Percentiles rank a stretch among this genome's conserved stretches.
These are phyloP conservation scores for Posidonia oceanica DNA, from an alignment of 116 monocot species.

Conservation along the genomic window DNA sequence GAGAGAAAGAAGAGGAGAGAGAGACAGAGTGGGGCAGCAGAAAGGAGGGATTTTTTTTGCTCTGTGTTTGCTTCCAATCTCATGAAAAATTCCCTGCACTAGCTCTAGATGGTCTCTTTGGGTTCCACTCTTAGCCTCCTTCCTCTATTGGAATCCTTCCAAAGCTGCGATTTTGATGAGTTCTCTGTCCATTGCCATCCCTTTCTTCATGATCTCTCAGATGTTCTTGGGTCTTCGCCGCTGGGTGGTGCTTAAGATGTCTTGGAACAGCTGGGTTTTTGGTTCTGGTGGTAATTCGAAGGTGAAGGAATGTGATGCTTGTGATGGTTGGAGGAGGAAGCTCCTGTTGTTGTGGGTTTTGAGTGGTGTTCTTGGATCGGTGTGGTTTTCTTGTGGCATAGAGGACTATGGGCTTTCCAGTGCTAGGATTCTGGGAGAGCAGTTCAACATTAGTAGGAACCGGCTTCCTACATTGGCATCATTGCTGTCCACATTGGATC, in stretches of 20 bases:
- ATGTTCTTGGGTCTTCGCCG: constrained; percentile 2
- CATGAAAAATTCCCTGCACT: not conserved
- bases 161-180: constrained; percentile 3
- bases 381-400: constrained; percentile 26
- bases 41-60: constrained; percentile 2
- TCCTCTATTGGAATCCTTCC: not conserved
- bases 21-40: not conserved
- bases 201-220: constrained; percentile 2
- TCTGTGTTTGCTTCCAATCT: not conserved
- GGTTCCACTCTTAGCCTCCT: not conserved
- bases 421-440: constrained; percentile 12
- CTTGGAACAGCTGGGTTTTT: constrained; percentile 11
- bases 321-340: constrained; percentile 22
- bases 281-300: not conserved
- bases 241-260: constrained; percentile 20
- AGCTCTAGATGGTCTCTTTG: constrained; percentile 5
- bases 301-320: constrained; percentile 11
- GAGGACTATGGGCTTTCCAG: constrained; percentile 11
- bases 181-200: not conserved
- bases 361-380: constrained; percentile 23
- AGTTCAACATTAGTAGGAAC: constrained; percentile 18
- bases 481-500: constrained; percentile 16
- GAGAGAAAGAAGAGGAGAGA: not conserved
- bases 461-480: constrained; percentile 27
- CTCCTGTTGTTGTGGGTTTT: constrained; percentile 29